A percentile compares a stretch with the other conserved stretches of the same genome.
These are phyloP conservation scores for Blastobotrys petasosporus DNA, from an alignment of 1,139 yeast species.

Conservation along the genomic window DNA sequence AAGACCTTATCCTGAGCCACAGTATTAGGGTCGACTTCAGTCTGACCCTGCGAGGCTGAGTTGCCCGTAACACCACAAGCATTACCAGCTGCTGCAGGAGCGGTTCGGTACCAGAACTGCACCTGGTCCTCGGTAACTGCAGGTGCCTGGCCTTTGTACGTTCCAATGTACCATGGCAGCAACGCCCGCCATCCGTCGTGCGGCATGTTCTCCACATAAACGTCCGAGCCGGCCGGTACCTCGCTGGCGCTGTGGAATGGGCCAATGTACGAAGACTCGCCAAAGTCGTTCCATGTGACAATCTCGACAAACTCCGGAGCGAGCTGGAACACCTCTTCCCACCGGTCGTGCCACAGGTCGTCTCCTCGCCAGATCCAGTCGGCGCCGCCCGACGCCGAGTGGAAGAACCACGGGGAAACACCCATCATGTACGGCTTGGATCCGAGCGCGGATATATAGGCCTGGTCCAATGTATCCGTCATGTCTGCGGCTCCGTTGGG, in stretches of 20 bases:
- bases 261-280: background rate
- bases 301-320: too few species aligned
- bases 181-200: background rate
- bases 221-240: background rate
- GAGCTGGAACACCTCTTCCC: constrained; percentile 8
- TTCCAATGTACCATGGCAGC: background rate
- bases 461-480: too few species aligned
- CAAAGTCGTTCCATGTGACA: too few species aligned
- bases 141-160: background rate
- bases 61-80: background rate
- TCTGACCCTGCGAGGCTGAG: background rate
- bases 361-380: constrained; percentile 3
- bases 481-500: too few species aligned
- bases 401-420: too few species aligned
- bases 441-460: too few species aligned
- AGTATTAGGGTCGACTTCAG: background rate
- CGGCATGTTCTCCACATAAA: background rate
- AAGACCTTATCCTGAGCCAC: background rate
- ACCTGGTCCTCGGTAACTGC: background rate
- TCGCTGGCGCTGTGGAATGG: background rate
- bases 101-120: constrained; percentile 1
- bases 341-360: constrained; percentile 21
- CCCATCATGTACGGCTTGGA: too few species aligned
- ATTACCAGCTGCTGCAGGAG: background rate
- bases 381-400: too few species aligned